Conservation (phyloP, 768 basidiomycete species). For the Paxillus ammoniavirescens region DNA sequence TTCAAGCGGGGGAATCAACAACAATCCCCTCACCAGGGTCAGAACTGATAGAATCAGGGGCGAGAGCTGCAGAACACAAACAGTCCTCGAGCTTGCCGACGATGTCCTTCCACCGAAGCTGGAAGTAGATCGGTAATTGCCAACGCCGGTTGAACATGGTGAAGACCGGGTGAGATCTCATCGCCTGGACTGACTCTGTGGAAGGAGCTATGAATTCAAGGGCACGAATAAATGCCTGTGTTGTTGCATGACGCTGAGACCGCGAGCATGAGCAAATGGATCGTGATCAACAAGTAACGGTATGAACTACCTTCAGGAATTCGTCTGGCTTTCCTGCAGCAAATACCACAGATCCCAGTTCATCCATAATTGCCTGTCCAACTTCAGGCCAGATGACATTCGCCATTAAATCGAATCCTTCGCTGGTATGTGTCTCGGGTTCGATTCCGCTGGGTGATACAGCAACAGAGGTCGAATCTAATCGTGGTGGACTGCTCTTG, state of each 20-base stretch:
- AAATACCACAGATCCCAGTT: constrained; percentile 81
- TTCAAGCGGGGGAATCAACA: background rate
- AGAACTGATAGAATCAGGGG: constrained; percentile 27
- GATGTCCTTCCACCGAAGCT: constrained; percentile 95
- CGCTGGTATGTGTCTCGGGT: constrained; percentile 5
- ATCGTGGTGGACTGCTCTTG: constrained; percentile 39
- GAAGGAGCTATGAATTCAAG: constrained; percentile 85
- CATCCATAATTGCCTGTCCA: constrained; percentile 75
- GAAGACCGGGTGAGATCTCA: constrained; percentile 75
- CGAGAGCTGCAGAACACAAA: constrained; percentile 45
- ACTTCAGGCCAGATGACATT: constrained; percentile 90
- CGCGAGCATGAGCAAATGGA: constrained; percentile 1
- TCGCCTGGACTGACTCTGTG: constrained; percentile 58
- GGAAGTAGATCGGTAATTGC: constrained; percentile 97
- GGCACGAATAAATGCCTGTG: constrained; percentile 77
- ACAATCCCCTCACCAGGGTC: constrained; percentile 38
- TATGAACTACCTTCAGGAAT: constrained; percentile 72
- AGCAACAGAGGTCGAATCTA: constrained; percentile 5
- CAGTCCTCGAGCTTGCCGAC: constrained; percentile 71
- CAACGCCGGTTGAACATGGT: constrained; percentile 77
- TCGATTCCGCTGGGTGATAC: constrained; percentile 3
- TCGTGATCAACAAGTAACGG: background rate
- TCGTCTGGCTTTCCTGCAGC: constrained; percentile 90
- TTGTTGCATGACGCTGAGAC: constrained; percentile 76
- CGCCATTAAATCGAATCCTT: constrained; percentile 80